Base-by-base conservation (phyloP, 1,284 basidiomycete genomes). In the Microbotryum intermedium region DNA sequence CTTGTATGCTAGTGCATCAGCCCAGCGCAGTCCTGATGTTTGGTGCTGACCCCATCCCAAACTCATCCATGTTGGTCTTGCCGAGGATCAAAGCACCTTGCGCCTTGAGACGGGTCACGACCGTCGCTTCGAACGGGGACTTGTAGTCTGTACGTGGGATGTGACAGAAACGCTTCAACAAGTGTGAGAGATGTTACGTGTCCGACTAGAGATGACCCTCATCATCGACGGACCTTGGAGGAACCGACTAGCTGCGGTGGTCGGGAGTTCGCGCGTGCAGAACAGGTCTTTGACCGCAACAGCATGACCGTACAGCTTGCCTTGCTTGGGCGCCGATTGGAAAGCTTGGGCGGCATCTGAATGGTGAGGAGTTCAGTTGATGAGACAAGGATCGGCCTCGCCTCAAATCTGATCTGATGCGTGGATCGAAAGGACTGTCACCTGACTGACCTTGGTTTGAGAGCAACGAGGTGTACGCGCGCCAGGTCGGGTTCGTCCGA, bases 31-130 rank as follows among this genome's bases (percentile, higher is more conserved):
- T 45, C 6, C 30, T 16, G 20, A 10, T 20, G 25, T 30, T 1
- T 13, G 20, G 29, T 28, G 74, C 79, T 21, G 64, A 91, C 86
- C 94, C 94, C 94, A 98, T 98, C 0, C 93, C 93, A 75, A 98
- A 98, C 74, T 97, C 94, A 73, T 98, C 94, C 75, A 91, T 92
- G 72, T 97, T 97, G 0, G 92, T 87, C 76, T 94, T 94, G 3
- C 90, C 92, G 0, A 86, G 72, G 16, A 97, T 81, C 10, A 80
- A 74, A 0, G 86, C 90, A 1, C 90, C 92, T 0, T 81, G 79
- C 0, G 76, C 65, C 1, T 80, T 77, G 0, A 98, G 76, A 2
- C 84, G 75, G 1, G 76, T 65, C 0, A 97, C 88, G 6, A 87
- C 87, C 0, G 90, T 91, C 50, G 94, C 91, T 72, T 92, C 87